A percentile compares a stretch with the other conserved stretches of the same genome.
phyloP scores from a whole-genome alignment of 257 asterid genomes.

The Capsicum rhomboideum region DNA sequence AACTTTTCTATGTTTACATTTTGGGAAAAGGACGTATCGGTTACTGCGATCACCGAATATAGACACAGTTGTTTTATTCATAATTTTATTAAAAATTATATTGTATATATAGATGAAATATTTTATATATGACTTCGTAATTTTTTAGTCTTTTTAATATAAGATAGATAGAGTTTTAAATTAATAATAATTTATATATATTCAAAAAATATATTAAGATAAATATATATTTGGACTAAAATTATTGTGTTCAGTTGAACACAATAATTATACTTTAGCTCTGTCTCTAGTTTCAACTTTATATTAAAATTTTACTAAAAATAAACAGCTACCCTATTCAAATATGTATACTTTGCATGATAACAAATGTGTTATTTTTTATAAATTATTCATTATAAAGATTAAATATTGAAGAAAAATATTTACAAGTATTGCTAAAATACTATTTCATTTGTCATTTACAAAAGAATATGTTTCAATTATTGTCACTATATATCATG shows the following conservation, averaged over 20 bases:
- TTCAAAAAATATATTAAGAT: neutral
- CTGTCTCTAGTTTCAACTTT: neutral
- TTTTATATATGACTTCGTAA: too few relatives aligned
- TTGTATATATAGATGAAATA: too few relatives aligned
- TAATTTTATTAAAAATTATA: neutral
- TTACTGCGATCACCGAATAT: neutral
- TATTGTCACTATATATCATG: constrained; percentile 21
- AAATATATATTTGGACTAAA: neutral
- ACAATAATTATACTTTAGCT: neutral
- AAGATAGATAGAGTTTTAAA: neutral
- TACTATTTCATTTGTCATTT: constrained; percentile 7
- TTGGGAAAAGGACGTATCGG: neutral
- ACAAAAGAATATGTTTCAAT: neutral
- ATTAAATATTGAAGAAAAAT: neutral
- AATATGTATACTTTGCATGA: neutral
- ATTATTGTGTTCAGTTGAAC: neutral
- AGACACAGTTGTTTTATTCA: neutral
- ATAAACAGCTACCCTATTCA: neutral
- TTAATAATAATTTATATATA: neutral
- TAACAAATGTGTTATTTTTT: neutral
- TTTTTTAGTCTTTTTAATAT: too few relatives aligned
- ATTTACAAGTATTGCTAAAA: neutral
- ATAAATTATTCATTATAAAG: neutral
- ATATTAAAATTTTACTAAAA: too few relatives aligned
- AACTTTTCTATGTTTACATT: neutral